These are phyloP conservation scores for Phytophthora tentaculata DNA, from an alignment of 352 stramenopile species.

Conservation along the genomic window DNA sequence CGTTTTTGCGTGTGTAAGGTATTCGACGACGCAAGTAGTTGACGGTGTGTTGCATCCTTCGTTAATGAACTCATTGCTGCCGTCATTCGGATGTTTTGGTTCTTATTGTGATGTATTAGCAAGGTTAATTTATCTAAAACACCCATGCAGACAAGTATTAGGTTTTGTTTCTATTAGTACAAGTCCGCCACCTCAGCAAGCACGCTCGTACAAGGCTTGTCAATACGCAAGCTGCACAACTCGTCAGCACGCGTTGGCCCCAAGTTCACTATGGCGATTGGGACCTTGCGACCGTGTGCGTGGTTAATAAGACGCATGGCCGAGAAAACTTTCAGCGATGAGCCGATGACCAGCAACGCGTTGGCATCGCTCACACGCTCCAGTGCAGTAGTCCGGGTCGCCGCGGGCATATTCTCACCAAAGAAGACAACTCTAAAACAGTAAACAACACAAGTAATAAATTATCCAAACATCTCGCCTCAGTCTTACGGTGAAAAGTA, in stretches of 20 bases:
- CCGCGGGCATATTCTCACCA: constrained; percentile 93
- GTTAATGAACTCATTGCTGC: constrained; percentile 30
- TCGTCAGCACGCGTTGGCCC: constrained; percentile 88
- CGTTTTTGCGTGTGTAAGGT: constrained; percentile 43
- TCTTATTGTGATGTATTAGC: constrained; percentile 15
- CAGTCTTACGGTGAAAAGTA: background rate
- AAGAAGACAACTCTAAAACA: constrained; percentile 95
- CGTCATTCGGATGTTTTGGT: constrained; percentile 9
- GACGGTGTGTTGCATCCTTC: constrained; percentile 27
- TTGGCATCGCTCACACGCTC: constrained; percentile 83
- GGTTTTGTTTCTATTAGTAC: constrained; percentile 25
- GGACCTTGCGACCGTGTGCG: constrained; percentile 67
- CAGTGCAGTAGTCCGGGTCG: constrained; percentile 73
- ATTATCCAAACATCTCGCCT: background rate
- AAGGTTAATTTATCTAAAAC: too few species aligned
- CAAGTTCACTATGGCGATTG: constrained; percentile 89
- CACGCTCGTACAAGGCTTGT: constrained; percentile 60
- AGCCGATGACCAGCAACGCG: constrained; percentile 93
- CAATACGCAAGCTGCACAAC: constrained; percentile 77
- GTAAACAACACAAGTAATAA: constrained; percentile 3
- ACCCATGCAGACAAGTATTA: too few species aligned
- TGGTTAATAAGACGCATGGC: constrained; percentile 92
- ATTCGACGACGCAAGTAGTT: constrained; percentile 35
- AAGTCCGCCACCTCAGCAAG: constrained; percentile 52
- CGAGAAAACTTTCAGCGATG: constrained; percentile 94